phyloP scores from a whole-genome alignment of 2,329 filamentous ascomycete species.

The Neoscytalidium dimidiatum region DNA sequence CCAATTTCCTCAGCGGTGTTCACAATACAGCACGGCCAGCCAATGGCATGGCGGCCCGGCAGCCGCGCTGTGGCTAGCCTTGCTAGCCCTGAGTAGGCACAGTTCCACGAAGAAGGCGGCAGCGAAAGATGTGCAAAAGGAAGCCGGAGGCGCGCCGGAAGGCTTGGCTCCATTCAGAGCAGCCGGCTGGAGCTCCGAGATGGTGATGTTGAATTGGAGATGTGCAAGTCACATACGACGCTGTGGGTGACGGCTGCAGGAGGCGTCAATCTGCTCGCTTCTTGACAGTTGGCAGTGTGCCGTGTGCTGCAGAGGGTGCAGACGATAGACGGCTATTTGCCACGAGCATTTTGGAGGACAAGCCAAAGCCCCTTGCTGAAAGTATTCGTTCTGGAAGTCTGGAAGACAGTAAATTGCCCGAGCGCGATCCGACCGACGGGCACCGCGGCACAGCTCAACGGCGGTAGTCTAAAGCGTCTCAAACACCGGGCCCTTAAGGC shows the following conservation, averaged over 20 bases:
- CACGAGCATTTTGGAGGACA: background rate
- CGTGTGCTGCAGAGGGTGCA: background rate
- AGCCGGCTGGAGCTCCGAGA: constrained; percentile 1
- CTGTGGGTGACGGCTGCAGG: constrained; percentile 7
- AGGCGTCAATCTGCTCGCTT: background rate
- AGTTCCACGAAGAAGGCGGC: background rate
- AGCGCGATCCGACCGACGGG: background rate
- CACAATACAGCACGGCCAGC: background rate
- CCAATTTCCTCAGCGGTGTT: background rate
- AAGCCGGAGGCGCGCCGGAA: constrained; percentile 8
- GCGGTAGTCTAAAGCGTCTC: background rate
- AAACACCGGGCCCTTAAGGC: background rate
- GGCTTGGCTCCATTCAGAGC: constrained; percentile 10
- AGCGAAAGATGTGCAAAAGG: background rate
- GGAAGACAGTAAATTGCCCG: background rate
- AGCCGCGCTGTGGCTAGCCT: constrained; percentile 1
- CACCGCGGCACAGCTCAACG: background rate
- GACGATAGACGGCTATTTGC: background rate
- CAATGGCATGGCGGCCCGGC: constrained; percentile 1
- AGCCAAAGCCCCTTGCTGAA: background rate
- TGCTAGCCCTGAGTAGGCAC: background rate
- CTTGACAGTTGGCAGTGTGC: constrained; percentile 9
- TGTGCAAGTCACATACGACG: constrained; percentile 11
- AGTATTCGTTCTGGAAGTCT: background rate
- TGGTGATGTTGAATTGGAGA: background rate